These are phyloP conservation scores for Tetratostichococcus sp. DNA, from an alignment of 139 green algal species.

Conservation along the genomic window DNA sequence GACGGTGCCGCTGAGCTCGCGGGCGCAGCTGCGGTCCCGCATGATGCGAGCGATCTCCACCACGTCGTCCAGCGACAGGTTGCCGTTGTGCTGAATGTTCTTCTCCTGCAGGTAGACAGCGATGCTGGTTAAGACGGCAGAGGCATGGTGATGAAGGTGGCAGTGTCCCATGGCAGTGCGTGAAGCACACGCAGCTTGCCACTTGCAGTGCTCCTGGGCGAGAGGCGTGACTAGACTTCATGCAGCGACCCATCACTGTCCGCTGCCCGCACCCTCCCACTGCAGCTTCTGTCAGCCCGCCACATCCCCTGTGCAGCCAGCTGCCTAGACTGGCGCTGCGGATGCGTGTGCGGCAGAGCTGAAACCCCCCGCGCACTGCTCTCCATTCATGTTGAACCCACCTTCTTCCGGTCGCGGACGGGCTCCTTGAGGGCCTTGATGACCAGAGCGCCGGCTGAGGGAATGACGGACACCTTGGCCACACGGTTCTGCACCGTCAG, in stretches of 20 bases:
- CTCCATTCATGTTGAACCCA: slow-evolving; percentile 13
- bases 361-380: slow-evolving; percentile 22
- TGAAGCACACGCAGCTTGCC: too few species aligned
- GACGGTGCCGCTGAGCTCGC: slow-evolving; percentile 80
- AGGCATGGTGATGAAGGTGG: too few species aligned
- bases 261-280: too few species aligned
- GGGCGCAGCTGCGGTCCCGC: slow-evolving; percentile 87
- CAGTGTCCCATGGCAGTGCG: too few species aligned
- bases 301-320: too few species aligned
- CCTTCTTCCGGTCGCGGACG: slow-evolving; percentile 91
- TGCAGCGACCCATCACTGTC: too few species aligned
- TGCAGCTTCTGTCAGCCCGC: too few species aligned
- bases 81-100: slow-evolving; percentile 98
- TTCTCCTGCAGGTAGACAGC: slow-evolving; percentile 81
- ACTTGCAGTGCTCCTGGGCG: too few species aligned
- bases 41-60: slow-evolving; percentile 96
- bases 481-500: slow-evolving; percentile 98
- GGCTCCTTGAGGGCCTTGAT: slow-evolving; percentile 99
- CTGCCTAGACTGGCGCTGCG: too few species aligned
- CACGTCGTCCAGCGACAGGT: slow-evolving; percentile 91
- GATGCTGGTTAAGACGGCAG: too few species aligned
- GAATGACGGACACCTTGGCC: slow-evolving; percentile 96
- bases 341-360: too few species aligned
- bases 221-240: too few species aligned
- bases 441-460: slow-evolving; percentile 90